Evolutionary conservation across 1,284 basidiomycete species (phyloP).

Genomic region (Cryptococcus sp.): DNA sequence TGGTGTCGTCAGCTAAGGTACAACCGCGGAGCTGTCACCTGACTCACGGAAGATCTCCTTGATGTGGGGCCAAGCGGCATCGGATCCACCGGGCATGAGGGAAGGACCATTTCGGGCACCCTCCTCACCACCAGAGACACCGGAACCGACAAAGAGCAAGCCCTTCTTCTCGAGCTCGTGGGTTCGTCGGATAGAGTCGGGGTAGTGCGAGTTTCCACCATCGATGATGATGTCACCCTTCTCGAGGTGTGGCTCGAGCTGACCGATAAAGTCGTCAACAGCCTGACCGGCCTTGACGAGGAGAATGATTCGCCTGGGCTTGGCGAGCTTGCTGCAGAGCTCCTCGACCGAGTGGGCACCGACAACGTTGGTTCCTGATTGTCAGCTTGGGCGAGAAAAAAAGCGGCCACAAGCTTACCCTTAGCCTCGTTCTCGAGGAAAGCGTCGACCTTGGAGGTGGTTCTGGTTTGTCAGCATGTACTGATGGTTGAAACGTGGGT

Average conservation of each 20-base stretch:
- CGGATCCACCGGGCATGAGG: slow-evolving; percentile 97
- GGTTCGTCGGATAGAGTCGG: slow-evolving; percentile 92
- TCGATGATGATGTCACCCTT: slow-evolving; percentile 93
- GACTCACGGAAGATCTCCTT: slow-evolving; percentile 85
- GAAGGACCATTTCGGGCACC: slow-evolving; percentile 97
- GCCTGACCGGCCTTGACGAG: slow-evolving; percentile 72
- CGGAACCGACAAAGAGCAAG: slow-evolving; percentile 93
- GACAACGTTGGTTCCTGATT: slow-evolving; percentile 82
- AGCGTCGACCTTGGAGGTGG: slow-evolving; percentile 89
- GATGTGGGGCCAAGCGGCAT: slow-evolving; percentile 91
- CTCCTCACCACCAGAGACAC: slow-evolving; percentile 99
- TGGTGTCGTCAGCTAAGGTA: slow-evolving; percentile 6
- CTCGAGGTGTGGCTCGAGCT: slow-evolving; percentile 57
- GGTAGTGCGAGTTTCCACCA: slow-evolving; percentile 99
- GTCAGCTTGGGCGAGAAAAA: neutral
- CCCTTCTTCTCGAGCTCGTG: slow-evolving; percentile 92
- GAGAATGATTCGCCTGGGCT: slow-evolving; percentile 70
- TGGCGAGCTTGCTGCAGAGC: slow-evolving; percentile 58
- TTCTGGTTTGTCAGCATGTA: slow-evolving; percentile 46
- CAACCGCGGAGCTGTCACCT: neutral
- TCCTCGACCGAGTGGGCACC: slow-evolving; percentile 94
- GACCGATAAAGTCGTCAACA: slow-evolving; percentile 58
- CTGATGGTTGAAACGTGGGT: neutral
- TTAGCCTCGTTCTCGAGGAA: slow-evolving; percentile 98
- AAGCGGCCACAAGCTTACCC: slow-evolving; percentile 55